Evolutionary conservation across 148 eudicot genomes (phyloP).

Genomic region (Suaeda aralocaspica): DNA sequence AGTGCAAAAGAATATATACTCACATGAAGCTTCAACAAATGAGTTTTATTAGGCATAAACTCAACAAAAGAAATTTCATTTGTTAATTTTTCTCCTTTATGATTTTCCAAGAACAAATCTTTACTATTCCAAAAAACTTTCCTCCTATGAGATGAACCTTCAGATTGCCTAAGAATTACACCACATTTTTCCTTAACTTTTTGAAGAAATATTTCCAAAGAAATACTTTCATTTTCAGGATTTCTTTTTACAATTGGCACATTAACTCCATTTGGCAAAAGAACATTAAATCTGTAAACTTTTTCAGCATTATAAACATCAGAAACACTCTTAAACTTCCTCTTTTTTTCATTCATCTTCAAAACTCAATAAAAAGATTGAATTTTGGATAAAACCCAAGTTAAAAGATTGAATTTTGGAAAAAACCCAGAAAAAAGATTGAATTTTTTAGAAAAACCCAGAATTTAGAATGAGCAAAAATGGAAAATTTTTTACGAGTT

Average conservation of each 20-base stretch:
- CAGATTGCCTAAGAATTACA: slow-evolving; percentile 4
- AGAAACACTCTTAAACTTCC: neutral
- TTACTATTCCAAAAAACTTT: slow-evolving; percentile 36
- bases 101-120: slow-evolving; percentile 40
- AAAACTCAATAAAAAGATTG: too few relatives aligned
- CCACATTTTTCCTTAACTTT: slow-evolving; percentile 22
- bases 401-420: too few relatives aligned
- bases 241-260: slow-evolving; percentile 6
- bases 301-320: slow-evolving; percentile 14
- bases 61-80: neutral
- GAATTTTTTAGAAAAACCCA: too few relatives aligned
- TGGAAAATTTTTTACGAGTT: too few relatives aligned
- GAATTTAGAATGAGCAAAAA: too few relatives aligned
- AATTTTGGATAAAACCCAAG: too few relatives aligned
- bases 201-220: slow-evolving; percentile 26
- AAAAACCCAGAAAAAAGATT: neutral
- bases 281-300: slow-evolving; percentile 21
- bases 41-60: slow-evolving; percentile 21
- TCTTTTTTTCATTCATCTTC: slow-evolving; percentile 18
- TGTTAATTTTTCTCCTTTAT: slow-evolving; percentile 19
- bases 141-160: slow-evolving; percentile 17
- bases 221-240: slow-evolving; percentile 17
- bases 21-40: slow-evolving; percentile 17
- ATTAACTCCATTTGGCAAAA: slow-evolving; percentile 16
- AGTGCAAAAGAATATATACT: neutral